Percentiles rank a stretch among this genome's conserved stretches.
Conservation (phyloP, 805 yeast genomes). For the Zygoascus bituminiphila region DNA sequence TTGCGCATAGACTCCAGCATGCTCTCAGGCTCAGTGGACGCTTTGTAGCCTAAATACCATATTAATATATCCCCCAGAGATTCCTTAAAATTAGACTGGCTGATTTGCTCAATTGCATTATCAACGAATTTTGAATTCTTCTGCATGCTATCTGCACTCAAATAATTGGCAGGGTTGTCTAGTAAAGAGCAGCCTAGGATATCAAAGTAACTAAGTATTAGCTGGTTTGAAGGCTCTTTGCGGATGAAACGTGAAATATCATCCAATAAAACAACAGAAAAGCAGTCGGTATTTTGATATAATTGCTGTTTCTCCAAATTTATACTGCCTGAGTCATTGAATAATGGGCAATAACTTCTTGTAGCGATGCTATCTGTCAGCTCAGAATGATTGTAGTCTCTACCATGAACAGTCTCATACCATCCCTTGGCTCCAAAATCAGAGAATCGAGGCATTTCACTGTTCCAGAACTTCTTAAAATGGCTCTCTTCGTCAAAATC, state of each 20-base stretch:
- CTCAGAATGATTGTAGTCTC: background rate
- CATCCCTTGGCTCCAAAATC: conserved; percentile 15
- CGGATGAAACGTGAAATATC: conserved; percentile 16
- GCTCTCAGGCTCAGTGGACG: background rate
- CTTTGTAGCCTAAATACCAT: background rate
- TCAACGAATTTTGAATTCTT: background rate
- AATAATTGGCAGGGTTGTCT: background rate
- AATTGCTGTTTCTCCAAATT: background rate
- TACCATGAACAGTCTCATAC: conserved; percentile 2
- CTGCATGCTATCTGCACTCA: background rate
- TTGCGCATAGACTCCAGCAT: too few relatives aligned
- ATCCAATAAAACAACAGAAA: conserved; percentile 12
- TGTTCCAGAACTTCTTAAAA: conserved; percentile 16
- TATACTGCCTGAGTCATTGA: background rate
- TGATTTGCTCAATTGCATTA: background rate
- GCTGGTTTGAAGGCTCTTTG: conserved; percentile 1
- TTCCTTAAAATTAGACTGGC: too few relatives aligned
- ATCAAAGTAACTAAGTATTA: conserved; percentile 3
- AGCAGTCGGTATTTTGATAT: too few relatives aligned
- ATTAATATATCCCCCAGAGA: too few relatives aligned
- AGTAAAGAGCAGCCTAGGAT: conserved; percentile 11
- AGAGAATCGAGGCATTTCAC: conserved; percentile 19
- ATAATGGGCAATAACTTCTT: background rate
- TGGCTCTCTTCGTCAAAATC: conserved; percentile 2
- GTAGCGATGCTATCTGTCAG: background rate